These are phyloP conservation scores for Brassica nigra DNA, from an alignment of 345 rosid species.

Conservation along the genomic window DNA sequence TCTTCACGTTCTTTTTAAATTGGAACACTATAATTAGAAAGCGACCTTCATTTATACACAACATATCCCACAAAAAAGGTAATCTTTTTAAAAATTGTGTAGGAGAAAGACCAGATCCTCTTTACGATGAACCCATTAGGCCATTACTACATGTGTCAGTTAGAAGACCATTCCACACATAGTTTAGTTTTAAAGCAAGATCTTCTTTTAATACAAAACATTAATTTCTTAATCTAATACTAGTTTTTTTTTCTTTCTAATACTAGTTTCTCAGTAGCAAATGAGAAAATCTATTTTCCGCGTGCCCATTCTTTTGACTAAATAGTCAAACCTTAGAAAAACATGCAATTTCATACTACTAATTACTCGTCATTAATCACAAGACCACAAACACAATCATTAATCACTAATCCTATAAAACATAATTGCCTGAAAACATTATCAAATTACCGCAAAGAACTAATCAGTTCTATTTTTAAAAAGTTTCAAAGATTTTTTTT, in stretches of 20 bases:
- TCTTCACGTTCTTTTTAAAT: not conserved
- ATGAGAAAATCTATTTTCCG: not conserved
- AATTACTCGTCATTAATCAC: not conserved
- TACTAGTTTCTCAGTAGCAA: not conserved
- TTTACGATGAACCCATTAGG: not conserved
- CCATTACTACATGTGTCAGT: not conserved
- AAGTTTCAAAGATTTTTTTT: no score
- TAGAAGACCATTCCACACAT: not conserved
- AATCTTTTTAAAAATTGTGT: not conserved
- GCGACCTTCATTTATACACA: not conserved
- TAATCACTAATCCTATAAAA: not conserved
- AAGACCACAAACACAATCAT: not conserved
- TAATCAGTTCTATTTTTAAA: no score
- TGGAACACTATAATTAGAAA: not conserved
- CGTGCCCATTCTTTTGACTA: not conserved
- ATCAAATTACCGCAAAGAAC: no score
- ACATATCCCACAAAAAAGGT: not conserved
- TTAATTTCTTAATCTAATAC: not conserved
- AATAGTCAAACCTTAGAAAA: not conserved
- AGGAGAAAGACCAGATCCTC: not conserved
- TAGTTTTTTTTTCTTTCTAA: no score
- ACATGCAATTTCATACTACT: no score
- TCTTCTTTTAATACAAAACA: not conserved
- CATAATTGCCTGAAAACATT: no score
- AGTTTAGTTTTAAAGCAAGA: not conserved